These are phyloP conservation scores for Juncus effusus DNA, from an alignment of 176 grass and related monocot genomes.

Conservation along the genomic window DNA sequence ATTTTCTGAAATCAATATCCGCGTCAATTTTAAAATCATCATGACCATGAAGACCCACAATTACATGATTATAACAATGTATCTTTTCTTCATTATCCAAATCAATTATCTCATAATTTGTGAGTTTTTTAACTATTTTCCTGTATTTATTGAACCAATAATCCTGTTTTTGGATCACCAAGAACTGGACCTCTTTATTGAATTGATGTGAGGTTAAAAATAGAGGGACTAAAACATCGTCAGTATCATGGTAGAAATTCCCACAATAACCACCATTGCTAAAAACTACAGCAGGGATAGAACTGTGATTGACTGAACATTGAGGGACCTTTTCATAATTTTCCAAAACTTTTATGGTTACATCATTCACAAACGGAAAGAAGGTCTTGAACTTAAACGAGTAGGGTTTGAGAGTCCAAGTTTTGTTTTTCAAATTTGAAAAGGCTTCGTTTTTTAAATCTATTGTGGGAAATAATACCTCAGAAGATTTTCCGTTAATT, in stretches of 20 bases:
- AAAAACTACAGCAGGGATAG: slow-evolving; percentile 48
- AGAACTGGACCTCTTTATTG: slow-evolving; percentile 29
- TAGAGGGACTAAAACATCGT: slow-evolving; percentile 50
- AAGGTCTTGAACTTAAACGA: slow-evolving; percentile 34
- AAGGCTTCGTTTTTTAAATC: neutral
- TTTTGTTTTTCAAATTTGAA: slow-evolving; percentile 6
- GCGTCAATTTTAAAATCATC: slow-evolving; percentile 34
- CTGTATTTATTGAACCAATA: slow-evolving; percentile 30
- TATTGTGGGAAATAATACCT: slow-evolving; percentile 21
- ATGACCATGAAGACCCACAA: slow-evolving; percentile 37
- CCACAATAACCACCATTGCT: slow-evolving; percentile 36
- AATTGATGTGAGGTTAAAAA: slow-evolving; percentile 33
- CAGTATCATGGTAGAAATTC: slow-evolving; percentile 52
- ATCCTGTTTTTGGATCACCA: slow-evolving; percentile 14
- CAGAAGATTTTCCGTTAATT: slow-evolving; percentile 27
- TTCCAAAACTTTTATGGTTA: neutral
- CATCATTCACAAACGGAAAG: slow-evolving; percentile 30
- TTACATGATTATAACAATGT: slow-evolving; percentile 42
- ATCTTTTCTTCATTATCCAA: slow-evolving; percentile 36
- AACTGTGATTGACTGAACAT: slow-evolving; percentile 26
- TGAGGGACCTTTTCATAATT: neutral
- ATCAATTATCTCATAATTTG: slow-evolving; percentile 33
- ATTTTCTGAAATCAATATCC: slow-evolving; percentile 38
- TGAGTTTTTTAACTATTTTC: slow-evolving; percentile 25
- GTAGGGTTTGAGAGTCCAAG: slow-evolving; percentile 30